phyloP scores from a whole-genome alignment of 768 basidiomycete genomes.

The Hericium alpestre region DNA sequence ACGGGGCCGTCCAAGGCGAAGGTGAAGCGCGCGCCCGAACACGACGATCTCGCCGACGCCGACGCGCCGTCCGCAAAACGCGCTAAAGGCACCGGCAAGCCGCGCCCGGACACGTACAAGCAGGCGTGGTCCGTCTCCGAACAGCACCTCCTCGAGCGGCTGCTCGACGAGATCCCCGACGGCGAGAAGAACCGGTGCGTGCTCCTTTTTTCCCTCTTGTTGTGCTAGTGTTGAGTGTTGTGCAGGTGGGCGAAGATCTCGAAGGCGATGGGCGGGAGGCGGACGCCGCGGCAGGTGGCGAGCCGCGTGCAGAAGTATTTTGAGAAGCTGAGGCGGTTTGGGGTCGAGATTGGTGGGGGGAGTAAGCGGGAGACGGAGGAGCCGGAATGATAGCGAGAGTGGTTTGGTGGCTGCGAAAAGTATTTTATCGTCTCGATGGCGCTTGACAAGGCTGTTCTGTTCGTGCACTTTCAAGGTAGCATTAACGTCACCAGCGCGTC shows the following conservation, averaged over 20 bases:
- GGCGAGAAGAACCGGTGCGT: conserved; percentile 65
- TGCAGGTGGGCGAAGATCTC: conserved; percentile 75
- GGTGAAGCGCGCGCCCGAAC: background rate
- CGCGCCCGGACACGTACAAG: conserved; percentile 70
- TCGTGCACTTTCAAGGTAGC: too few relatives aligned
- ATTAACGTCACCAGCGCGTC: too few relatives aligned
- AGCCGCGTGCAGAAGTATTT: conserved; percentile 85
- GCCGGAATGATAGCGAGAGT: background rate
- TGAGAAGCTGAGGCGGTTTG: conserved; percentile 72
- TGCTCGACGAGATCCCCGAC: conserved; percentile 67
- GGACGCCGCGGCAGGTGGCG: conserved; percentile 79
- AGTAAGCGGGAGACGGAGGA: background rate
- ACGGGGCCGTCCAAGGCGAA: background rate
- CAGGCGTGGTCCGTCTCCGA: conserved; percentile 69
- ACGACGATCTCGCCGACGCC: background rate
- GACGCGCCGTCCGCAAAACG: conserved; percentile 2
- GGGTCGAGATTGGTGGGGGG: conserved; percentile 29
- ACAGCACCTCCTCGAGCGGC: conserved; percentile 64
- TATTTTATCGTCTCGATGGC: background rate
- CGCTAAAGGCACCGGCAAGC: conserved; percentile 16
- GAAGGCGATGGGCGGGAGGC: conserved; percentile 62
- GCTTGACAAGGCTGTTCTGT: background rate
- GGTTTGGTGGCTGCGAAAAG: background rate
- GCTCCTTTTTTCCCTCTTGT: background rate
- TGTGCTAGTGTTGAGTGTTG: background rate